Conservation (phyloP, 2,329 filamentous ascomycete species). For the Tolypocladium endophyticum region DNA sequence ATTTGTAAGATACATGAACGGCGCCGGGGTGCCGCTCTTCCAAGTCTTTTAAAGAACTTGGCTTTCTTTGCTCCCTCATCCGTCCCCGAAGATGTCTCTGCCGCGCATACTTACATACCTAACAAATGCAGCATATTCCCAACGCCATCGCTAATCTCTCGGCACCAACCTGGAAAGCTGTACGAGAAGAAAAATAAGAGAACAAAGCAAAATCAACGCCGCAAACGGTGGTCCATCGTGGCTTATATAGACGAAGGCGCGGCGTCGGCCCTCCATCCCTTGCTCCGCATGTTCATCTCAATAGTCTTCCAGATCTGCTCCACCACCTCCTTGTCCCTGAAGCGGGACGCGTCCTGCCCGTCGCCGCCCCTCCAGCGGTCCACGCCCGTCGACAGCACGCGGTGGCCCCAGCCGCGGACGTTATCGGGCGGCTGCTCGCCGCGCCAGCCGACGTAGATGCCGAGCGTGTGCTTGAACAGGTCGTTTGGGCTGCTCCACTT, state of each 20-base stretch:
- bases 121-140: background rate
- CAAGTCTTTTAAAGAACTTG: background rate
- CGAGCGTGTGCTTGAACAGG: slow-evolving; percentile 78
- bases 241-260: slow-evolving; percentile 45
- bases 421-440: slow-evolving; percentile 70
- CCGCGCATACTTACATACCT: background rate
- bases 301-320: slow-evolving; percentile 87
- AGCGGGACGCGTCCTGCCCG: slow-evolving; percentile 46
- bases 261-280: slow-evolving; percentile 70
- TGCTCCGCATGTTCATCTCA: slow-evolving; percentile 75
- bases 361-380: slow-evolving; percentile 64
- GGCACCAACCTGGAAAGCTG: background rate
- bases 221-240: background rate
- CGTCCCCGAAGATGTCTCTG: background rate
- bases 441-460: slow-evolving; percentile 85
- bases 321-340: slow-evolving; percentile 86
- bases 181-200: background rate
- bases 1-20: background rate
- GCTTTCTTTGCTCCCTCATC: background rate
- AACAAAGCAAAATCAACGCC: background rate
- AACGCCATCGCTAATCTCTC: slow-evolving; percentile 8
- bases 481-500: slow-evolving; percentile 87
- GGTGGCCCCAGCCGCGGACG: slow-evolving; percentile 76
- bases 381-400: slow-evolving; percentile 68
- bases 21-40: background rate